These are phyloP conservation scores for Fusarium armeniacum DNA, from an alignment of 2,329 filamentous ascomycete genomes.

Conservation along the genomic window DNA sequence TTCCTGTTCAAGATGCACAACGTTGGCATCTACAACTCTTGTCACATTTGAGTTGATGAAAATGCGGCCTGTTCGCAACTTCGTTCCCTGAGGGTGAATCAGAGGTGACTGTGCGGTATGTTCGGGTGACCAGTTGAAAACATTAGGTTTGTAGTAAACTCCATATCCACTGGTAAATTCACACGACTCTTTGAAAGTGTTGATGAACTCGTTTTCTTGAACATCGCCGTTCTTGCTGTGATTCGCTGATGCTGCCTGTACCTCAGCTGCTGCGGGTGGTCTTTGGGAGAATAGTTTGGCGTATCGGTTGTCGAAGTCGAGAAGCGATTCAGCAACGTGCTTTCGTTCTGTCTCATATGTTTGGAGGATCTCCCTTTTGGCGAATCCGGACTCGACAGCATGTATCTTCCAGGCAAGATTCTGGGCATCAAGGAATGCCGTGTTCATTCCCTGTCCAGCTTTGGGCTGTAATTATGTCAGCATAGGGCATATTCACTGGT, in stretches of 20 bases:
- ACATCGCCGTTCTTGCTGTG: slow-evolving; percentile 46
- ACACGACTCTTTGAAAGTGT: slow-evolving; percentile 90
- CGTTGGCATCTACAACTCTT: slow-evolving; percentile 88
- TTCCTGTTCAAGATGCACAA: slow-evolving; percentile 91
- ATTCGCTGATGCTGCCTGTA: slow-evolving; percentile 72
- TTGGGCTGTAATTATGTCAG: slow-evolving; percentile 70
- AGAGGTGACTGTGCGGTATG: slow-evolving; percentile 80
- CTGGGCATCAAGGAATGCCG: slow-evolving; percentile 82
- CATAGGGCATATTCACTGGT: not conserved
- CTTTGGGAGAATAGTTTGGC: slow-evolving; percentile 89
- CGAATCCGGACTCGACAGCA: slow-evolving; percentile 86
- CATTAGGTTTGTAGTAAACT: slow-evolving; percentile 85
- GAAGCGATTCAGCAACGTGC: slow-evolving; percentile 83
- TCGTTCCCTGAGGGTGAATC: slow-evolving; percentile 75
- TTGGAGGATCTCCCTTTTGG: slow-evolving; percentile 78
- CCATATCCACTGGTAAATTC: slow-evolving; percentile 95
- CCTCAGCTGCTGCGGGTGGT: slow-evolving; percentile 78
- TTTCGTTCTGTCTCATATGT: slow-evolving; percentile 92
- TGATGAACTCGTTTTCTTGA: slow-evolving; percentile 84
- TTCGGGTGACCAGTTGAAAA: slow-evolving; percentile 83
- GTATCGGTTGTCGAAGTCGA: slow-evolving; percentile 90
- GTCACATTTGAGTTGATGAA: slow-evolving; percentile 86
- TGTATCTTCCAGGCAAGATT: slow-evolving; percentile 98
- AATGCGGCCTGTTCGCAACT: slow-evolving; percentile 79
- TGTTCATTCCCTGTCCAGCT: slow-evolving; percentile 85